phyloP scores from a whole-genome alignment of 192 early-diverging fungal genomes.

The Tieghemiomyces parasiticus region DNA sequence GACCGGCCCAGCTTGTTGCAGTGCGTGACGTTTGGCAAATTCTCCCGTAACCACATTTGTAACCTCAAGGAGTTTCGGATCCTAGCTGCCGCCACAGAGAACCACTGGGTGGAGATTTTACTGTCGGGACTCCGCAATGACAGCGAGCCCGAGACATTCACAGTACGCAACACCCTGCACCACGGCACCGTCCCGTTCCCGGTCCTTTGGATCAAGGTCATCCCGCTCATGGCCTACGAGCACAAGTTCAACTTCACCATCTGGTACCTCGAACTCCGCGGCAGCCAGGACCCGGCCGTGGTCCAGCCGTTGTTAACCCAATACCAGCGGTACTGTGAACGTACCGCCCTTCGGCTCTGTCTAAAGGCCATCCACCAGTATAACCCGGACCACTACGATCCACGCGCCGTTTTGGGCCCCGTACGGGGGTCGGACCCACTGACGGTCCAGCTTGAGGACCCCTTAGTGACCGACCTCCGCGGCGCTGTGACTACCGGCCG shows the following conservation, averaged over 20 bases:
- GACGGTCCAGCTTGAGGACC: slow-evolving; percentile 53
- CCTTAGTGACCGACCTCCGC: slow-evolving; percentile 64
- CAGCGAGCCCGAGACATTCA: slow-evolving; percentile 74
- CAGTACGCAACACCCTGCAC: slow-evolving; percentile 56
- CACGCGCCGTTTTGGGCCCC: slow-evolving; percentile 40
- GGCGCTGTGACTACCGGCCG: slow-evolving; percentile 47
- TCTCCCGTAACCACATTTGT: slow-evolving; percentile 59
- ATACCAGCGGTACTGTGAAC: slow-evolving; percentile 49
- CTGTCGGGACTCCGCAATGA: slow-evolving; percentile 57
- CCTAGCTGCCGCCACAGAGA: slow-evolving; percentile 64
- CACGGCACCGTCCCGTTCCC: slow-evolving; percentile 52
- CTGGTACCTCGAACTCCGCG: slow-evolving; percentile 85
- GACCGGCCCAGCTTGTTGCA: slow-evolving; percentile 70
- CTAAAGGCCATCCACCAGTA: slow-evolving; percentile 79
- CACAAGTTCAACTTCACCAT: slow-evolving; percentile 92
- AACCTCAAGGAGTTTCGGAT: slow-evolving; percentile 97
- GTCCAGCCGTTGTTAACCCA: slow-evolving; percentile 30
- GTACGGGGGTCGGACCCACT: slow-evolving; percentile 37
- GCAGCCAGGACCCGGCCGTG: slow-evolving; percentile 47
- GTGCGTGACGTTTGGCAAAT: slow-evolving; percentile 95
- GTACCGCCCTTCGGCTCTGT: slow-evolving; percentile 67
- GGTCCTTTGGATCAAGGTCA: slow-evolving; percentile 86
- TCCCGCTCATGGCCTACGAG: slow-evolving; percentile 77
- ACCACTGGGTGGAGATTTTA: slow-evolving; percentile 81
- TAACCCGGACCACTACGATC: slow-evolving; percentile 40